phyloP scores from a whole-genome alignment of 2,329 filamentous ascomycete genomes.

The Ascochyta pisi region DNA sequence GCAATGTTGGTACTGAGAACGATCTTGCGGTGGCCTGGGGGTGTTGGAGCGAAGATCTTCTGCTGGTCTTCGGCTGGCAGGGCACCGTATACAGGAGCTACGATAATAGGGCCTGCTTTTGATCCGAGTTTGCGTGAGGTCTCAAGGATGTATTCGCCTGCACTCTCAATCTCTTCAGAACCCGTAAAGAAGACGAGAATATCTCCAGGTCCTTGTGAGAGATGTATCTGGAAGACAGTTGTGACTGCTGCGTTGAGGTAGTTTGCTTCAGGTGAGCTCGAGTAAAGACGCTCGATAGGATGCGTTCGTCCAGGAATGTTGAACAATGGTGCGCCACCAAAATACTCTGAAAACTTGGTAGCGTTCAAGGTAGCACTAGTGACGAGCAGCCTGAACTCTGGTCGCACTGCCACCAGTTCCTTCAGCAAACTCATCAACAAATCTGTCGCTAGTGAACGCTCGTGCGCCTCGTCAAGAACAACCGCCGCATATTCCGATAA shows the following conservation, averaged over 20 bases:
- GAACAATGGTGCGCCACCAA: constrained; percentile 91
- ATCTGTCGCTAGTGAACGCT: constrained; percentile 89
- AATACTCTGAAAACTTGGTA: constrained; percentile 88
- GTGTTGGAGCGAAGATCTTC: constrained; percentile 94
- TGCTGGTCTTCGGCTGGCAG: constrained; percentile 88
- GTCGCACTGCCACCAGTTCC: constrained; percentile 81
- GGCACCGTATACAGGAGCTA: constrained; percentile 94
- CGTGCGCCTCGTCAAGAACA: constrained; percentile 98
- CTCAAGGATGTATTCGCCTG: constrained; percentile 82
- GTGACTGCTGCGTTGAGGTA: constrained; percentile 91
- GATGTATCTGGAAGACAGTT: constrained; percentile 94
- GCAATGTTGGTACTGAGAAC: constrained; percentile 97
- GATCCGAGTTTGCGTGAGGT: constrained; percentile 86
- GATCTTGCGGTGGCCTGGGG: constrained; percentile 83
- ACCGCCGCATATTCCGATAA: constrained; percentile 82
- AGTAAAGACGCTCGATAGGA: constrained; percentile 91
- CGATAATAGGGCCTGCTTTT: constrained; percentile 83
- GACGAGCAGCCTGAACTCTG: constrained; percentile 88
- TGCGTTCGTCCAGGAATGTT: constrained; percentile 90
- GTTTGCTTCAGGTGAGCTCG: constrained; percentile 88
- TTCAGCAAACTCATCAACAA: constrained; percentile 88
- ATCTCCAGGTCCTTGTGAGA: constrained; percentile 72
- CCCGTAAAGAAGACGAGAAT: constrained; percentile 95
- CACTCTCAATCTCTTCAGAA: constrained; percentile 93
- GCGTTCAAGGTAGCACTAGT: constrained; percentile 95